Evolutionary conservation across 2,329 filamentous ascomycete genomes (phyloP).

Genomic region (Cercospora beticola): DNA sequence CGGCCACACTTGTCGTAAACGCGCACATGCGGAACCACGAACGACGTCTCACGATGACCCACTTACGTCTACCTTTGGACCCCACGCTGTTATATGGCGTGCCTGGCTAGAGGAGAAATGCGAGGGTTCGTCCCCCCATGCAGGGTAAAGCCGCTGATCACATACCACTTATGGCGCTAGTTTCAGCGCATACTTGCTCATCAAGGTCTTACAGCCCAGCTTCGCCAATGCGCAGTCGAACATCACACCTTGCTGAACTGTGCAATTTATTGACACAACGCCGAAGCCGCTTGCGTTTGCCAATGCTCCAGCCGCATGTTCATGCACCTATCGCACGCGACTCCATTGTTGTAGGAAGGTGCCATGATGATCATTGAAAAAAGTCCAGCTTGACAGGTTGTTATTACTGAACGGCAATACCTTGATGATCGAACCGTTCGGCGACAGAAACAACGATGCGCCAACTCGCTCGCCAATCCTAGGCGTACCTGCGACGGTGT

Average conservation of each 20-base stretch:
- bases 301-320: not conserved
- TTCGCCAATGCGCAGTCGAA: not conserved
- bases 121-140: not conserved
- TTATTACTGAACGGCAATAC: not conserved
- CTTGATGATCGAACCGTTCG: slow-evolving; percentile 10
- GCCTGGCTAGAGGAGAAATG: not conserved
- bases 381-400: not conserved
- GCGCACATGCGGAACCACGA: not conserved
- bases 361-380: not conserved
- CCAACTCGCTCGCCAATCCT: not conserved
- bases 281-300: slow-evolving; percentile 10
- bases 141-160: not conserved
- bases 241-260: not conserved
- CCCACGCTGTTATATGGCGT: not conserved
- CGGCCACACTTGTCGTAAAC: not conserved
- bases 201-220: slow-evolving; percentile 13
- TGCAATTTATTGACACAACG: no score
- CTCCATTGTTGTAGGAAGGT: not conserved
- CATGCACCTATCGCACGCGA: not conserved
- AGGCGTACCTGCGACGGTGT: not conserved
- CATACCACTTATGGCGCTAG: not conserved
- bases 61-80: not conserved
- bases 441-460: not conserved
- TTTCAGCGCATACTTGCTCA: slow-evolving; percentile 20
- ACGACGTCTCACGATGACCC: not conserved